Conservation (phyloP, 1,139 yeast genomes). For the Eremothecium sinecaudum region DNA sequence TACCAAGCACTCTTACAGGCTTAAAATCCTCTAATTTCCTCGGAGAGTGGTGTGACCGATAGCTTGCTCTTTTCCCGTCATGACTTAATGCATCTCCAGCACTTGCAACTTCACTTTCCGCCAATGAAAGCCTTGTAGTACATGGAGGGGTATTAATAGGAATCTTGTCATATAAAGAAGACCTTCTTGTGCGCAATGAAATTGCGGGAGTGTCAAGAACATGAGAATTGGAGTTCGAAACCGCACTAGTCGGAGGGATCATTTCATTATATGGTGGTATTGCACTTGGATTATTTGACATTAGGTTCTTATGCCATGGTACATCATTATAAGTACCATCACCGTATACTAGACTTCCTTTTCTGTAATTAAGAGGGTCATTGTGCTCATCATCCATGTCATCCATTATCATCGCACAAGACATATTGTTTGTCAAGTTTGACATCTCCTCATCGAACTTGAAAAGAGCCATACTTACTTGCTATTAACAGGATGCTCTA, state of each 20-base stretch:
- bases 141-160: constrained; percentile 24
- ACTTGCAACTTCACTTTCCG: constrained; percentile 4
- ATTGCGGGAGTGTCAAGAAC: not conserved
- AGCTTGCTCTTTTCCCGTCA: constrained; percentile 8
- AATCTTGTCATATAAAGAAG: constrained; percentile 27
- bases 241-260: constrained; percentile 5
- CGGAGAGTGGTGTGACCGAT: constrained; percentile 11
- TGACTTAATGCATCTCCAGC: constrained; percentile 7
- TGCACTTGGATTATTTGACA: constrained; percentile 11
- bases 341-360: constrained; percentile 1
- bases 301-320: constrained; percentile 13
- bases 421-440: constrained; percentile 10
- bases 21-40: constrained; percentile 52
- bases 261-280: constrained; percentile 3
- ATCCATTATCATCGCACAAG: constrained; percentile 12
- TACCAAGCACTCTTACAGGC: constrained; percentile 74
- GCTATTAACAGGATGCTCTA: too few relatives aligned
- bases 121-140: constrained; percentile 23
- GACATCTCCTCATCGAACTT: constrained; percentile 25
- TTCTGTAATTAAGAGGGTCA: not conserved
- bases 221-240: constrained; percentile 3
- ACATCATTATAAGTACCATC: not conserved
- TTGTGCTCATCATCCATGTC: constrained; percentile 6
- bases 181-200: constrained; percentile 15
- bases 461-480: constrained; percentile 14